Percentiles rank a stretch among this genome's conserved stretches.
Evolutionary conservation across 148 eudicot species (phyloP).

Genomic region (Pharnaceum exiguum): DNA sequence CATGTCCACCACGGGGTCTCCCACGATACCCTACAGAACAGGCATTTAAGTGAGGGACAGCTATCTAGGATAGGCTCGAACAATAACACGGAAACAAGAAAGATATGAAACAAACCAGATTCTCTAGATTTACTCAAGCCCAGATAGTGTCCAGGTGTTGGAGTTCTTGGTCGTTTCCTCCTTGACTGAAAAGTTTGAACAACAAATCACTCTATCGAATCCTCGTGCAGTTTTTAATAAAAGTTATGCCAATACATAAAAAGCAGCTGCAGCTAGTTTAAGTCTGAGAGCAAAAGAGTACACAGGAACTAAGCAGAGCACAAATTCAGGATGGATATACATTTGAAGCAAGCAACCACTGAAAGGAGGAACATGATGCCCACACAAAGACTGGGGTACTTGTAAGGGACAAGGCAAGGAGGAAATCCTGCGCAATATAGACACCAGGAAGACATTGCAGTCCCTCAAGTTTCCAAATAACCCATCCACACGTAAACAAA

Average conservation of each 20-base stretch:
- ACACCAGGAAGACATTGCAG: too few species aligned
- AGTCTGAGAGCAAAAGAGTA: too few species aligned
- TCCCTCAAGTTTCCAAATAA: too few species aligned
- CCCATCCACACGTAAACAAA: too few species aligned
- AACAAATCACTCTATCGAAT: slow-evolving; percentile 5
- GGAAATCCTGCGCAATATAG: too few species aligned
- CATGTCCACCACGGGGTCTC: slow-evolving; percentile 57
- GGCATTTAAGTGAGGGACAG: not conserved
- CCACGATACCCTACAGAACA: slow-evolving; percentile 51
- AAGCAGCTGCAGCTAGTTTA: not conserved
- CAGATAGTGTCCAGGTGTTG: slow-evolving; percentile 95
- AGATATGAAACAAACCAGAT: slow-evolving; percentile 26
- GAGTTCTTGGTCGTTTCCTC: slow-evolving; percentile 96
- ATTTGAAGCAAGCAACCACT: too few species aligned
- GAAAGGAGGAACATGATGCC: too few species aligned
- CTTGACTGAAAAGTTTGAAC: slow-evolving; percentile 63
- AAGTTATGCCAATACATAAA: not conserved
- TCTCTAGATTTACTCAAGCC: slow-evolving; percentile 75
- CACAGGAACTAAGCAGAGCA: too few species aligned
- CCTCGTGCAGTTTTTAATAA: not conserved
- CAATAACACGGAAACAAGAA: not conserved
- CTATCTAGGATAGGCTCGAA: not conserved
- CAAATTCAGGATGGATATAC: too few species aligned
- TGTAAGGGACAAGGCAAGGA: too few species aligned
- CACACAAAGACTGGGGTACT: too few species aligned